Evolutionary conservation across 2,329 filamentous ascomycete genomes (phyloP).

Genomic region (Aureobasidium subglaciale): DNA sequence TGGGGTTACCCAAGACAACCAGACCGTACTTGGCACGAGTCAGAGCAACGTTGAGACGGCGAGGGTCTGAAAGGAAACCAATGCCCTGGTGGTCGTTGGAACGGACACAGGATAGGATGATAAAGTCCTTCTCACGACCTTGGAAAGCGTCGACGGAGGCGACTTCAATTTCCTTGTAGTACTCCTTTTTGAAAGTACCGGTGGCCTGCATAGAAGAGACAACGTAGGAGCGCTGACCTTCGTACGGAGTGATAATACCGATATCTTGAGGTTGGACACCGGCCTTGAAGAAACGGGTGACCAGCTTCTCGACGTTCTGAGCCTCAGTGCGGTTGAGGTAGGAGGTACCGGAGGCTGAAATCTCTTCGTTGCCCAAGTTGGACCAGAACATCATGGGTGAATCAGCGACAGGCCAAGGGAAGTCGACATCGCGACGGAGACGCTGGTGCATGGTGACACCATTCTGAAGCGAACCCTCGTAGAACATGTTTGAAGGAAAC

Average conservation of each 20-base stretch:
- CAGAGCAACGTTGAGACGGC: conserved; percentile 92
- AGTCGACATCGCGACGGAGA: conserved; percentile 87
- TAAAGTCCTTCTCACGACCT: conserved; percentile 97
- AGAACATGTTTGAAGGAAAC: conserved; percentile 99
- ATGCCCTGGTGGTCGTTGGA: conserved; percentile 99
- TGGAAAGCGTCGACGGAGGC: conserved; percentile 98
- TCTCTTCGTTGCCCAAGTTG: conserved; percentile 94
- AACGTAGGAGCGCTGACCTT: conserved; percentile 95
- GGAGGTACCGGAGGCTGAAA: conserved; percentile 93
- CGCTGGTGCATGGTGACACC: conserved; percentile 86
- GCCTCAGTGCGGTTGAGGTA: conserved; percentile 97
- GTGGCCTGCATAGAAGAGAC: conserved; percentile 99
- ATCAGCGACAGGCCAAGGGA: conserved; percentile 91
- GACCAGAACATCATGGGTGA: conserved; percentile 99
- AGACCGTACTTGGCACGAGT: conserved; percentile 95
- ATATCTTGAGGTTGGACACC: conserved; percentile 91
- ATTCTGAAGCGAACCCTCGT: conserved; percentile 94
- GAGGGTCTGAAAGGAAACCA: conserved; percentile 94
- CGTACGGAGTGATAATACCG: conserved; percentile 97
- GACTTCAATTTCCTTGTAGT: conserved; percentile 97
- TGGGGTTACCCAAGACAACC: conserved; percentile 94
- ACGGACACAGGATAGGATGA: conserved; percentile 92
- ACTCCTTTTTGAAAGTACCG: conserved; percentile 95
- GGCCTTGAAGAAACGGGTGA: conserved; percentile 97
- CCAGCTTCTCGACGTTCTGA: conserved; percentile 95